A percentile compares a stretch with the other conserved stretches of the same genome.
phyloP scores from a whole-genome alignment of 2,329 filamentous ascomycete genomes.

The Dryadomyces sulphureus region DNA sequence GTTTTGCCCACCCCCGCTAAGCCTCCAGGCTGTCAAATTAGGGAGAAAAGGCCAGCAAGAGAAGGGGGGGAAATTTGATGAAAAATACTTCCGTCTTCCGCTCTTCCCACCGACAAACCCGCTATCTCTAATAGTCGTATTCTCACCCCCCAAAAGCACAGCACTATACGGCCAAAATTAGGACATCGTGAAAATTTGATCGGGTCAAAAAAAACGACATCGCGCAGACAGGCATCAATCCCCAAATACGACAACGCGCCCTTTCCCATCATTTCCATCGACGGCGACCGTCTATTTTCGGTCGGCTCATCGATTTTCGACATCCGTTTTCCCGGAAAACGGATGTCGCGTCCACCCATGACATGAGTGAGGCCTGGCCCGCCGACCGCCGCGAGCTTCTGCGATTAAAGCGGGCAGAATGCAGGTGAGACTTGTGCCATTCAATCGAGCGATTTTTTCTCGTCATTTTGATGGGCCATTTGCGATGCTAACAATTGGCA shows the following conservation, averaged over 20 bases:
- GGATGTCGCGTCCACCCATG: conserved; percentile 55
- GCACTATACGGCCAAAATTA: conserved; percentile 6
- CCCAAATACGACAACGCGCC: conserved; percentile 17
- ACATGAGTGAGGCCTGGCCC: conserved; percentile 57
- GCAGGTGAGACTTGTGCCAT: conserved; percentile 35
- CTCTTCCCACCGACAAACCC: conserved; percentile 6
- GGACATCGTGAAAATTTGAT: conserved; percentile 12
- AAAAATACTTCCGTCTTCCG: not conserved
- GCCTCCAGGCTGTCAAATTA: conserved; percentile 5
- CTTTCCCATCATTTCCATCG: conserved; percentile 21
- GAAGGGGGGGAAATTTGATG: not conserved
- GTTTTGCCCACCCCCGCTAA: not conserved
- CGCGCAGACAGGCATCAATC: conserved; percentile 16
- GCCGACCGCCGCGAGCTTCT: conserved; percentile 52
- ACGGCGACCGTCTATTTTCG: conserved; percentile 17
- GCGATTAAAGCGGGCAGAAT: conserved; percentile 48
- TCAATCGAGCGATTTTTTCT: conserved; percentile 33
- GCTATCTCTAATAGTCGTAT: conserved; percentile 9
- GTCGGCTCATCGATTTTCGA: conserved; percentile 20
- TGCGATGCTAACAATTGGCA: conserved; percentile 29
- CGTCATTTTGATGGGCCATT: conserved; percentile 31
- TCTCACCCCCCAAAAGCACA: conserved; percentile 9
- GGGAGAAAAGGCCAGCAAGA: conserved; percentile 1
- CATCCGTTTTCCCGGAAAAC: conserved; percentile 50
- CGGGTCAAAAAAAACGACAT: conserved; percentile 8